Conservation (phyloP, 2,329 filamentous ascomycete species). For the Paecilomyces sp. region DNA sequence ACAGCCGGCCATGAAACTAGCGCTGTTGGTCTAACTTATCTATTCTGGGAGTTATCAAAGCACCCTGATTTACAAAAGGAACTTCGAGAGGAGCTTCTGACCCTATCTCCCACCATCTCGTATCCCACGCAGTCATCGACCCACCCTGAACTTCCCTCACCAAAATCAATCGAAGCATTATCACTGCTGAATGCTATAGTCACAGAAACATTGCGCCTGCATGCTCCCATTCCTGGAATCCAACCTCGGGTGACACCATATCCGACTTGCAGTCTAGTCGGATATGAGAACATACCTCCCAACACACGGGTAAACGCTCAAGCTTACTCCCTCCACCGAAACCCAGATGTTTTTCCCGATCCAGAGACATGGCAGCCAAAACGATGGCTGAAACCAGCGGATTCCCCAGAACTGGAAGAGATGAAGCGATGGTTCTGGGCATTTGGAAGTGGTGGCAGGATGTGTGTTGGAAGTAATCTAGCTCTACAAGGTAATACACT, state of each 20-base stretch:
- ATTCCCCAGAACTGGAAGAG: slow-evolving; percentile 32
- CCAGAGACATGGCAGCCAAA: slow-evolving; percentile 41
- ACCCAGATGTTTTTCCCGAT: slow-evolving; percentile 41
- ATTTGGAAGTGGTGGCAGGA: slow-evolving; percentile 43
- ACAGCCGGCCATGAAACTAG: slow-evolving; percentile 75
- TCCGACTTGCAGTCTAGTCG: slow-evolving; percentile 30
- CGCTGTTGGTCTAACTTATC: slow-evolving; percentile 50
- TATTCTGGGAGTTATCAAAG: slow-evolving; percentile 36
- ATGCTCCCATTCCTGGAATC: slow-evolving; percentile 56
- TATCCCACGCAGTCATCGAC: slow-evolving; percentile 12
- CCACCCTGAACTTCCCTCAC: slow-evolving; percentile 22
- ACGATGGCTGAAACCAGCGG: slow-evolving; percentile 41
- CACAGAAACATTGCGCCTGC: slow-evolving; percentile 55
- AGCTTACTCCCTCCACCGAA: slow-evolving; percentile 47
- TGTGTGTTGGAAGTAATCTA: slow-evolving; percentile 44
- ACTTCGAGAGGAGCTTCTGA: slow-evolving; percentile 31
- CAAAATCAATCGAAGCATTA: slow-evolving; percentile 41
- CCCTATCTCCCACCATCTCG: slow-evolving; percentile 23
- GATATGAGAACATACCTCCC: slow-evolving; percentile 35
- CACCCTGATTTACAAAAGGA: slow-evolving; percentile 26
- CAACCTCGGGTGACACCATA: slow-evolving; percentile 49
- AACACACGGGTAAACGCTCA: slow-evolving; percentile 40
- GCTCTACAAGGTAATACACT: slow-evolving; percentile 36
- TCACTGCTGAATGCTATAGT: slow-evolving; percentile 53
- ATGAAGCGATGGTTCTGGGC: slow-evolving; percentile 45